Base-by-base conservation (phyloP, 164 flowering plant genomes). In the Magnolia sinica region DNA sequence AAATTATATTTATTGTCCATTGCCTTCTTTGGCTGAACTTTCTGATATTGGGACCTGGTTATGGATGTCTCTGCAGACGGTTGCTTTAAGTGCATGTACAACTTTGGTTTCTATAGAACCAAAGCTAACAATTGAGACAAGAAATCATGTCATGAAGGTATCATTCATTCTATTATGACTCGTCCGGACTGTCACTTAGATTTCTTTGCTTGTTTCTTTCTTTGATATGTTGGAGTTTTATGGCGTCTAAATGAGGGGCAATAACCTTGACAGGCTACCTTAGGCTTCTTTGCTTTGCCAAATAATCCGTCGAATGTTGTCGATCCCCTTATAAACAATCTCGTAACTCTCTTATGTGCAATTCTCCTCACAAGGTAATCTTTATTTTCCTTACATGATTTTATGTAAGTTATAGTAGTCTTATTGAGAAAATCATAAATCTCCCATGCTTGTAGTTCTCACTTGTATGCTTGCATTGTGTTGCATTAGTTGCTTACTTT, bases 61-160 rank as follows among this genome's bases (percentile, higher is more conserved):
- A 22, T 75, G 65, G 37, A 29, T 74, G 49, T 70, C 50, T 73
- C 4, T 82, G 58, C 82, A 94, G 98, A 92, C 92, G 13, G 87
- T 91, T 85, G 98, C 97, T 78, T 81, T 96, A 77, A 91, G 87
- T 88, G 98, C 99, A 0, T 94, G 97, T 79, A 94, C 98, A 18
- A 96, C 99, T 71, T 84, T 94, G 85, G 98, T 96, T 49, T 92
- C 98, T 76, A 91, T 96, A 81, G 99, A 96, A 82, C 99, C 98
- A 80, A 94, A 89, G 81, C 84, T 96, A 72, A 86, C 97, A 10
- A 83, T 83, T 64, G 99, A 96, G 76, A 96, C 98, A 11, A 85
- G 97, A 81, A 92, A 96, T 81, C 88, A 75, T 85, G 89, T 96
- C 58, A 79, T 96, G 92, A 94, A 94, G 99, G 99, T 96, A 84